These are phyloP conservation scores for Erysimum cheiri DNA, from an alignment of 441 rosid species.

Conservation along the genomic window DNA sequence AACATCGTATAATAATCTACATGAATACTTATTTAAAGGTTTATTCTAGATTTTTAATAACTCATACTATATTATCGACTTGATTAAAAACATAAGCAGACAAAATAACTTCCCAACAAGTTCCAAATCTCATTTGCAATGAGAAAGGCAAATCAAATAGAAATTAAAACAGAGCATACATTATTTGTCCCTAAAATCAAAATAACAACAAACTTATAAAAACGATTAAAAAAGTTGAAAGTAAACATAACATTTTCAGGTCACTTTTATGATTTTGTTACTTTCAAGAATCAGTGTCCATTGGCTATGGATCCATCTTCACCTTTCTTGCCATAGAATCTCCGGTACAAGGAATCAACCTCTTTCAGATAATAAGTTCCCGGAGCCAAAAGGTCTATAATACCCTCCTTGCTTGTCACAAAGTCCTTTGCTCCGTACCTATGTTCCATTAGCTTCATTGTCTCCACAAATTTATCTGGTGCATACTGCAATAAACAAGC, in stretches of 20 bases:
- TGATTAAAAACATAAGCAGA: background rate
- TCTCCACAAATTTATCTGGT: conserved; percentile 87
- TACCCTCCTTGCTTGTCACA: conserved; percentile 82
- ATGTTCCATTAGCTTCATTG: conserved; percentile 93
- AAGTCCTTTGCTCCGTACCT: conserved; percentile 95
- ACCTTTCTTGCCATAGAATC: conserved; percentile 79
- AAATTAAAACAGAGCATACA: conserved; percentile 32
- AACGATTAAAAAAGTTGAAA: conserved; percentile 18
- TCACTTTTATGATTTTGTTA: conserved; percentile 1
- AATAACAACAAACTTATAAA: conserved; percentile 35
- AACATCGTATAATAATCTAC: too few species aligned
- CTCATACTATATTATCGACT: background rate
- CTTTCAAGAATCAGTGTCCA: conserved; percentile 59
- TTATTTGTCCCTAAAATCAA: conserved; percentile 28
- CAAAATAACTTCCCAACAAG: background rate
- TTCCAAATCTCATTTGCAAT: conserved; percentile 17
- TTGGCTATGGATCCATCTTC: conserved; percentile 67
- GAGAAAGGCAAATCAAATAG: conserved; percentile 31
- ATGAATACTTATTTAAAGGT: too few species aligned
- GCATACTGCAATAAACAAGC: conserved; percentile 57
- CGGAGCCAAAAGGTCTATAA: conserved; percentile 70
- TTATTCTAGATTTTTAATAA: too few species aligned
- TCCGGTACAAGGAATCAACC: conserved; percentile 87
- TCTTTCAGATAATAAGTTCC: conserved; percentile 92
- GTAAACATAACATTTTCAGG: conserved; percentile 26